A percentile compares a stretch with the other conserved stretches of the same genome.
phyloP scores from a whole-genome alignment of 1,284 basidiomycete genomes.

The Phellopilus nigrolimitatus region DNA sequence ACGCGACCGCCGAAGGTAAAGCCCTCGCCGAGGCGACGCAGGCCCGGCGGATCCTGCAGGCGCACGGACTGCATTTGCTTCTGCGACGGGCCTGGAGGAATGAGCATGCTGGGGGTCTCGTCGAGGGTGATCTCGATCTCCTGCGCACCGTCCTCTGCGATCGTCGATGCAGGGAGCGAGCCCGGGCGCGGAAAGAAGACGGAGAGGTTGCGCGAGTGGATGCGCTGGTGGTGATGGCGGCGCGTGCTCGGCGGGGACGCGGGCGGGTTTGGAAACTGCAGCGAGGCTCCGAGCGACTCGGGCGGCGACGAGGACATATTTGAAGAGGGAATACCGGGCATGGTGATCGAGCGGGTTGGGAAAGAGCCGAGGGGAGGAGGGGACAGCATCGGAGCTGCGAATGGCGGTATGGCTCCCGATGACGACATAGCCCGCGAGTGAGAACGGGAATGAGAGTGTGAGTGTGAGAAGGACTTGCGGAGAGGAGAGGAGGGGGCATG shows the following conservation, averaged over 20 bases:
- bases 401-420: conserved; percentile 40
- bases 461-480: conserved; percentile 47
- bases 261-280: conserved; percentile 22
- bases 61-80: conserved; percentile 20
- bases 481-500: conserved; percentile 41
- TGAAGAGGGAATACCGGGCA: conserved; percentile 27
- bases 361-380: conserved; percentile 48
- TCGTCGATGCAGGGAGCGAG: conserved; percentile 50
- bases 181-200: conserved; percentile 87
- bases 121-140: conserved; percentile 44
- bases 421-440: conserved; percentile 52
- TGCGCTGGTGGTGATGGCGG: conserved; percentile 56
- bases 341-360: conserved; percentile 30
- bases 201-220: conserved; percentile 88
- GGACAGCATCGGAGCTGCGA: conserved; percentile 40
- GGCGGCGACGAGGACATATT: conserved; percentile 23
- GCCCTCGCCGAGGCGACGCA: conserved; percentile 44
- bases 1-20: conserved; percentile 58
- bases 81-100: conserved; percentile 33
- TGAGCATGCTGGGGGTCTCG: conserved; percentile 43
- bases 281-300: conserved; percentile 24
- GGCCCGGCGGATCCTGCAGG: conserved; percentile 36
- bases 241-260: conserved; percentile 32
- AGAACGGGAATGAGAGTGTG: conserved; percentile 46
- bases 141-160: conserved; percentile 56